Conservation (phyloP, 2,329 filamentous ascomycete genomes). For the Setomelanomma holmii region DNA sequence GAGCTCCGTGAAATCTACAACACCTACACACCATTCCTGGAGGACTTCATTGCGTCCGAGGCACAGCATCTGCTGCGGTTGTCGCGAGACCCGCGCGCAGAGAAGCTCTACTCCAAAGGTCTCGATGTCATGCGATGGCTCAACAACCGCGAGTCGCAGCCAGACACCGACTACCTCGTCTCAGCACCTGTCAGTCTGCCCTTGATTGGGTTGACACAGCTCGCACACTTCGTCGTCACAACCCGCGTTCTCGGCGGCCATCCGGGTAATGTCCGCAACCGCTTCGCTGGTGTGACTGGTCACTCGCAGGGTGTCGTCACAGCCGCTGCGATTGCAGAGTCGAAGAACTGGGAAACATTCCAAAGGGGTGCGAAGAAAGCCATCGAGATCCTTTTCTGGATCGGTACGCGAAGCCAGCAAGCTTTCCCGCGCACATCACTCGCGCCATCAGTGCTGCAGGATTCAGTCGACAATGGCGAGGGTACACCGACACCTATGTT, state of each 20-base stretch:
- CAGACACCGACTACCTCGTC: conserved; percentile 80
- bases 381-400: conserved; percentile 96
- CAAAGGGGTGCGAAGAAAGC: conserved; percentile 79
- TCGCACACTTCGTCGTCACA: conserved; percentile 93
- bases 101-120: conserved; percentile 98
- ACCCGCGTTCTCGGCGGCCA: conserved; percentile 90
- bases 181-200: conserved; percentile 76
- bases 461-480: conserved; percentile 93
- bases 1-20: conserved; percentile 90
- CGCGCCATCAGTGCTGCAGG: conserved; percentile 86
- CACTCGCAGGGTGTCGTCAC: conserved; percentile 97
- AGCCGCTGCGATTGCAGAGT: conserved; percentile 87
- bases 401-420: conserved; percentile 95
- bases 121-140: conserved; percentile 95
- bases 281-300: conserved; percentile 86
- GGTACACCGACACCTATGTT: conserved; percentile 97
- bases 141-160: conserved; percentile 84
- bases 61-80: conserved; percentile 88
- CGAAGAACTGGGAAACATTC: conserved; percentile 92
- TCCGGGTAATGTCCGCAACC: conserved; percentile 84
- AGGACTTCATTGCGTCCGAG: conserved; percentile 80
- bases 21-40: conserved; percentile 90
- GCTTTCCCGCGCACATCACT: conserved; percentile 95
- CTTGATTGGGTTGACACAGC: conserved; percentile 92
- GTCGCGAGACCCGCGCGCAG: conserved; percentile 81